Conservation (phyloP, 495 filamentous ascomycete genomes). For the Lasiosphaeria hispida region DNA sequence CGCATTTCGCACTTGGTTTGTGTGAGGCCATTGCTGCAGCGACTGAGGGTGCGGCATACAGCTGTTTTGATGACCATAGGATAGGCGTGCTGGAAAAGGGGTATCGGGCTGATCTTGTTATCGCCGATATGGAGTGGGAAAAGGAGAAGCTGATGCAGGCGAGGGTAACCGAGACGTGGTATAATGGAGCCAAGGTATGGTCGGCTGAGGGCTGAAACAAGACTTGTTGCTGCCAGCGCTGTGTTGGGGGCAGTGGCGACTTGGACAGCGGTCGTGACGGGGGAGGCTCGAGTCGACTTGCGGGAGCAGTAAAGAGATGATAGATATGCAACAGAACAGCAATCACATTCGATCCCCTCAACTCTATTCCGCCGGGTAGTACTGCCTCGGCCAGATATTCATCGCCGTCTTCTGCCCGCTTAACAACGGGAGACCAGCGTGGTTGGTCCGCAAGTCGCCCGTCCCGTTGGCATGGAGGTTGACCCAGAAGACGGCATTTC, state of each 20-base stretch:
- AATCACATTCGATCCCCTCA: not conserved
- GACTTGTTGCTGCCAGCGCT: too few species aligned
- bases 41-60: constrained; percentile 57
- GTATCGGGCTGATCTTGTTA: constrained; percentile 55
- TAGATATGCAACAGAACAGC: too few species aligned
- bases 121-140: constrained; percentile 58
- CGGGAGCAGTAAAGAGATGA: too few species aligned
- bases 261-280: too few species aligned
- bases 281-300: too few species aligned
- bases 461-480: constrained; percentile 49
- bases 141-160: constrained; percentile 51
- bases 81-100: constrained; percentile 50
- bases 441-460: constrained; percentile 46
- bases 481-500: constrained; percentile 56
- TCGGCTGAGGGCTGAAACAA: constrained; percentile 8
- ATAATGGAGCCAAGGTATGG: constrained; percentile 50
- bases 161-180: constrained; percentile 55
- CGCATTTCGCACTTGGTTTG: constrained; percentile 50
- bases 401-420: constrained; percentile 52
- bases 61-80: constrained; percentile 54
- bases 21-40: constrained; percentile 53
- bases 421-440: constrained; percentile 50
- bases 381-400: constrained; percentile 56
- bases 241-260: too few species aligned
- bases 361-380: constrained; percentile 22